A percentile compares a stretch with the other conserved stretches of the same genome.
Evolutionary conservation across 495 filamentous ascomycete species (phyloP).

Genomic region (Hypoxylon intermedium): DNA sequence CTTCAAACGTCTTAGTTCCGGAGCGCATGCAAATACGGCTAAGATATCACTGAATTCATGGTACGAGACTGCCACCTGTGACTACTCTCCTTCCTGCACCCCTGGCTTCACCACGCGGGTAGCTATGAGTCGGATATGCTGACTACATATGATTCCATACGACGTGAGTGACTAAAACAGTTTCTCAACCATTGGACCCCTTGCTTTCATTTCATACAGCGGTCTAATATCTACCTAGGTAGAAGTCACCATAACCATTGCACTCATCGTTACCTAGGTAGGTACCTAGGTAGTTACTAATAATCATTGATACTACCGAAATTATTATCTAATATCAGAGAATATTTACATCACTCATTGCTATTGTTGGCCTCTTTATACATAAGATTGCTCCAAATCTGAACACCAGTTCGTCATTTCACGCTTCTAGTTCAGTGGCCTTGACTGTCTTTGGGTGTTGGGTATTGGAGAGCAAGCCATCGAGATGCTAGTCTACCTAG

Average conservation of each 20-base stretch:
- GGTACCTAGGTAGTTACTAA: too few relatives aligned
- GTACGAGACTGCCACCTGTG: slow-evolving; percentile 49
- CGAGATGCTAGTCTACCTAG: too few relatives aligned
- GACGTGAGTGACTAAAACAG: slow-evolving; percentile 34
- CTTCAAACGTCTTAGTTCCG: slow-evolving; percentile 43
- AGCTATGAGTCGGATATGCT: slow-evolving; percentile 50
- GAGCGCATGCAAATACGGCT: slow-evolving; percentile 48
- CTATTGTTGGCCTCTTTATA: not conserved
- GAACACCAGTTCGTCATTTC: slow-evolving; percentile 52
- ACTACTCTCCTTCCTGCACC: slow-evolving; percentile 47
- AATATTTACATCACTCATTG: slow-evolving; percentile 34
- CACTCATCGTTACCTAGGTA: too few relatives aligned
- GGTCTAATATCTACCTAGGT: too few relatives aligned
- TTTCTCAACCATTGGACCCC: too few relatives aligned
- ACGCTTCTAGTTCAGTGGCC: too few relatives aligned
- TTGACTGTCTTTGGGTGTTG: too few relatives aligned
- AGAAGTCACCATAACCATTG: too few relatives aligned
- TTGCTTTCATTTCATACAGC: too few relatives aligned
- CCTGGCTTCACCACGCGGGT: slow-evolving; percentile 48
- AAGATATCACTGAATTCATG: slow-evolving; percentile 51
- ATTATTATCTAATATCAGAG: slow-evolving; percentile 36
- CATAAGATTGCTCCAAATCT: slow-evolving; percentile 43
- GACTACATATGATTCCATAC: slow-evolving; percentile 50
- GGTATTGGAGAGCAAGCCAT: too few relatives aligned
- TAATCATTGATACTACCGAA: slow-evolving; percentile 40